Evolutionary conservation across 352 stramenopile species (phyloP).

Genomic region (Pythium myriotylum): DNA sequence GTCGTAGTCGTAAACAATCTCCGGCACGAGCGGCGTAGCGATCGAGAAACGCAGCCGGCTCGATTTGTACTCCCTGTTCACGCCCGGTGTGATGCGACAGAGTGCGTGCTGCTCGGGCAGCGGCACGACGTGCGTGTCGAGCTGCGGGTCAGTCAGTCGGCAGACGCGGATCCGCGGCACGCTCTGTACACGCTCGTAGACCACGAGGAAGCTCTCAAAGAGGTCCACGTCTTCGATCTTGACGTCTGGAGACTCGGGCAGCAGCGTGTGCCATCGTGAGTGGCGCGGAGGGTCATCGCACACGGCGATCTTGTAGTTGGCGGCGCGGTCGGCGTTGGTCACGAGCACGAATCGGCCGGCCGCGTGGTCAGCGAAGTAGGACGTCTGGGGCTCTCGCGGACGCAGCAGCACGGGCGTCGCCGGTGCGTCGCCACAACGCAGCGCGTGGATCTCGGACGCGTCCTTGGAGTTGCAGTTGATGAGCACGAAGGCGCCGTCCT

Average conservation of each 20-base stretch:
- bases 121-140: conserved; percentile 46
- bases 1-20: conserved; percentile 85
- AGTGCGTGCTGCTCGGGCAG: conserved; percentile 61
- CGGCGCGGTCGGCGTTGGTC: conserved; percentile 70
- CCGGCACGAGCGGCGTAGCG: conserved; percentile 68
- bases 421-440: conserved; percentile 3
- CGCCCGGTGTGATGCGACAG: conserved; percentile 63
- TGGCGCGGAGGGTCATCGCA: conserved; percentile 14
- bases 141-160: conserved; percentile 36
- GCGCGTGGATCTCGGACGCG: conserved; percentile 82
- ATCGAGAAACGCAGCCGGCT: conserved; percentile 70
- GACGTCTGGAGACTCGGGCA: conserved; percentile 58
- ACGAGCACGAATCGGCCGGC: conserved; percentile 74
- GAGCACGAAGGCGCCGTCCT: conserved; percentile 77
- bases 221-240: conserved; percentile 91
- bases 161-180: conserved; percentile 80
- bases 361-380: conserved; percentile 88
- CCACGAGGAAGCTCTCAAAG: conserved; percentile 74
- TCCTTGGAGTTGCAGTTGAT: conserved; percentile 91
- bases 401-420: conserved; percentile 40
- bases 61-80: conserved; percentile 80
- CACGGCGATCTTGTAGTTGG: conserved; percentile 80
- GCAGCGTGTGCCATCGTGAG: conserved; percentile 44
- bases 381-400: conserved; percentile 49
- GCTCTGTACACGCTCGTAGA: conserved; percentile 80